A percentile compares a stretch with the other conserved stretches of the same genome.
phyloP scores from a whole-genome alignment of 768 basidiomycete genomes.

The Russula sp. region DNA sequence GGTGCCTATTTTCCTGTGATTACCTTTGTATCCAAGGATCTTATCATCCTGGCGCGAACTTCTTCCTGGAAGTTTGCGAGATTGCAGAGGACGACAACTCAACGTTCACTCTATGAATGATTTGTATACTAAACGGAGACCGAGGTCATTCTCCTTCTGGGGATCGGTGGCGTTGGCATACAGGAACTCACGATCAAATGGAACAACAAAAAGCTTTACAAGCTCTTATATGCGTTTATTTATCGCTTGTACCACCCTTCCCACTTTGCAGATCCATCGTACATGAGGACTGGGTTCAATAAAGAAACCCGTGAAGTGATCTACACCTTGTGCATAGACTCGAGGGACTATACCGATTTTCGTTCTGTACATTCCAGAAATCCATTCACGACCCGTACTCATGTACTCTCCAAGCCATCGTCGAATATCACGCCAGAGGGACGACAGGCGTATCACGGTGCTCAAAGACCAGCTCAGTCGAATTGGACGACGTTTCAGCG shows the following conservation, averaged over 20 bases:
- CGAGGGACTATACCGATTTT: neutral
- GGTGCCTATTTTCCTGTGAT: constrained; percentile 13
- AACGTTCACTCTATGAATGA: neutral
- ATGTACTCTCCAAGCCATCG: neutral
- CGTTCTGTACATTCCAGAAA: neutral
- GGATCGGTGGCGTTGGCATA: too few relatives aligned
- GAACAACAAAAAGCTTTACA: too few relatives aligned
- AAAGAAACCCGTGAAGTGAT: too few relatives aligned
- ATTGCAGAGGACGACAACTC: neutral
- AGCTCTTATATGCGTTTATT: too few relatives aligned
- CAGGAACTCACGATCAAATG: too few relatives aligned
- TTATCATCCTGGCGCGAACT: constrained; percentile 12
- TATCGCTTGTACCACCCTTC: too few relatives aligned
- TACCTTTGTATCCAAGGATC: constrained; percentile 11
- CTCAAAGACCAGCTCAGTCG: neutral
- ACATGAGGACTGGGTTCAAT: too few relatives aligned
- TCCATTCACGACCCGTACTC: too few relatives aligned
- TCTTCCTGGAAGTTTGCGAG: constrained; percentile 13
- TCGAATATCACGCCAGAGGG: neutral
- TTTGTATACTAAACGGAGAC: constrained; percentile 1
- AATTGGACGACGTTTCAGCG: neutral
- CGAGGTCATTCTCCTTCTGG: neutral
- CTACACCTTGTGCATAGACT: neutral
- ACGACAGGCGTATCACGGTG: neutral
- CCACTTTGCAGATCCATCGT: too few relatives aligned